Conservation (phyloP, 805 yeast species). For the Priceomyces castillae region DNA sequence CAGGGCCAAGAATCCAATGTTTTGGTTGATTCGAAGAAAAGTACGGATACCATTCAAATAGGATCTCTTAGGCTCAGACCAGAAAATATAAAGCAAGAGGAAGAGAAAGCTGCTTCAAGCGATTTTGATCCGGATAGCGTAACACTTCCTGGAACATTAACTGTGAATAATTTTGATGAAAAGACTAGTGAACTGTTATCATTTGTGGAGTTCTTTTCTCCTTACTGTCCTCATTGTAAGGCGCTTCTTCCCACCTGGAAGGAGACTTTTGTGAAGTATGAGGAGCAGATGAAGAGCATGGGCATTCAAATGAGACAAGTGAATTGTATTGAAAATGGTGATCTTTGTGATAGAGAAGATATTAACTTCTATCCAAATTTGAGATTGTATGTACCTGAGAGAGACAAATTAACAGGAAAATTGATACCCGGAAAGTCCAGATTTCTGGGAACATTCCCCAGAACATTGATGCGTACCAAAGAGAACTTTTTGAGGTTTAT, state of each 20-base stretch:
- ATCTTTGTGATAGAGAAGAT: constrained; percentile 69
- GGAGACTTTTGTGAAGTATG: constrained; percentile 51
- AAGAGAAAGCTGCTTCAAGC: constrained; percentile 3
- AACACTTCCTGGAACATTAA: constrained; percentile 51
- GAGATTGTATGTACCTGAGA: constrained; percentile 63
- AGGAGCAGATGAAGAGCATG: constrained; percentile 41
- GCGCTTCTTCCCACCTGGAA: constrained; percentile 82
- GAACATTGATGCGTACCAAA: constrained; percentile 41
- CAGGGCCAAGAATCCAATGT: background rate
- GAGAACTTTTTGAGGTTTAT: constrained; percentile 54
- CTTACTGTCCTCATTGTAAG: constrained; percentile 83
- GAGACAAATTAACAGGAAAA: constrained; percentile 23
- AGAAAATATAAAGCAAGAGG: constrained; percentile 4
- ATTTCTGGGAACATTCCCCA: constrained; percentile 46
- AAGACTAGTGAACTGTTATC: constrained; percentile 55
- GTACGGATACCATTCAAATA: background rate
- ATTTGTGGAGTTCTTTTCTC: constrained; percentile 86
- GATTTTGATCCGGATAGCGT: constrained; percentile 10
- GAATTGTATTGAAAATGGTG: constrained; percentile 84
- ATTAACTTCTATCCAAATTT: constrained; percentile 69
- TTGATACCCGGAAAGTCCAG: constrained; percentile 26
- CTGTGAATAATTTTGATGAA: constrained; percentile 47
- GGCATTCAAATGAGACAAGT: constrained; percentile 68
- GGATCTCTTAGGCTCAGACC: background rate
- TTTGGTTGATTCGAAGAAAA: background rate